Evolutionary conservation across 192 early-diverging fungal species (phyloP), one percentile per base, ranked within the genome.

Genomic region (Umbelopsis isabellina): DNA sequence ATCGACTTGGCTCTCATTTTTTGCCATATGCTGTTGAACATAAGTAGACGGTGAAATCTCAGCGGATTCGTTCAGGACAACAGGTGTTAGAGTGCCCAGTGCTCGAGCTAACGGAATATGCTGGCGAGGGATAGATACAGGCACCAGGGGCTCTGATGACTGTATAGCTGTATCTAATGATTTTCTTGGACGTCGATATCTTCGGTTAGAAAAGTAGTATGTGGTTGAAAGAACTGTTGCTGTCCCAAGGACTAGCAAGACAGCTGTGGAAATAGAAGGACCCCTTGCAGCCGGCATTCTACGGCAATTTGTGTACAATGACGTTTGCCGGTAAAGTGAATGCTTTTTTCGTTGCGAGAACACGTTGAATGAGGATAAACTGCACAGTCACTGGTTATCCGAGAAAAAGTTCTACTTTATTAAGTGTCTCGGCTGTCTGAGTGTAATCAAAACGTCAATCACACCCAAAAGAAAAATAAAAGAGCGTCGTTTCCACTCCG

Each of bases 91-190:
- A 18, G 27, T 61, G 25, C 55, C 55, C 7, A 61, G 55, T 30
- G 55, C 55, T 61, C 55, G 55, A 30, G 55, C 55, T 30, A 61
- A 35, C 13, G 55, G 55, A 35, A 61, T 61, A 13, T 61, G 30
- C 25, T 61, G 55, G 37, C 55, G 55, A 61, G 55, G 55, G 9
- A 33, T 53, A 15, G 33, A 52, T 22, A 22, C 46, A 18, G 27
- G 22, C 11, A 18, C 53, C 0, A 44, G 18, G 4, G 45, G 16
- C 7, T 46, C 67, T 18, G 45, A 65, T 65, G 13, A 35, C 6
- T 51, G 49, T 18, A 21, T n/a, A 6, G 41, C 46, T 37, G 18
- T 51, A 2, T 65, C 55, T 13, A 52, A 4, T 18, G 15, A 41
- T 10, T 13, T n/a, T 35, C 33, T 27, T 16, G 33, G 11, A 18